phyloP scores from a whole-genome alignment of 768 basidiomycete species.

The Russula olivacea region DNA sequence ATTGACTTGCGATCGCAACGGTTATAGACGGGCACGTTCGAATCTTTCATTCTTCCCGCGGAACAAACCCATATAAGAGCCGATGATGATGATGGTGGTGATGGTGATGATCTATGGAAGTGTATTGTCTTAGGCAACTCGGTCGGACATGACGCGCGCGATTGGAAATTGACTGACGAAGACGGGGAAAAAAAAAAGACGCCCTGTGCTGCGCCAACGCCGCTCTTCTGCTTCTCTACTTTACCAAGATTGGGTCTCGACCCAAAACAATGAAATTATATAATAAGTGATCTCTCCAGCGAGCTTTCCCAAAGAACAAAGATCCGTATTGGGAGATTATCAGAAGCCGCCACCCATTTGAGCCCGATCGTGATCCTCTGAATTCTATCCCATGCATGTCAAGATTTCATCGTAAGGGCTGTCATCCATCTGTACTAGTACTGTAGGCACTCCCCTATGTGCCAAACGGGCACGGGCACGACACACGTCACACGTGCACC shows the following conservation, averaged over 20 bases:
- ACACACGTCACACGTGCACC: too few species aligned
- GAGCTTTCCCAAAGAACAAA: not conserved
- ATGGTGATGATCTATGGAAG: conserved; percentile 14
- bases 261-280: conserved; percentile 4
- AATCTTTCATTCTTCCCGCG: not conserved
- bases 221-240: not conserved
- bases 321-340: conserved; percentile 13
- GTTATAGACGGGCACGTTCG: conserved; percentile 6
- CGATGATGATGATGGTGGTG: conserved; percentile 11
- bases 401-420: conserved; percentile 9
- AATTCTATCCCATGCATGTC: not conserved
- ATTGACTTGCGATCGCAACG: conserved; percentile 8
- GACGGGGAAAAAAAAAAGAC: not conserved
- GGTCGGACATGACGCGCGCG: conserved; percentile 1
- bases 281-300: not conserved
- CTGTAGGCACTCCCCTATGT: too few species aligned
- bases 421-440: not conserved
- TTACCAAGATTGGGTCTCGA: not conserved
- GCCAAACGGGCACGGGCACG: too few species aligned
- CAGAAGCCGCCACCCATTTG: conserved; percentile 9
- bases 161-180: conserved; percentile 7
- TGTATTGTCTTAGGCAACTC: not conserved
- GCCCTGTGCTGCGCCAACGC: not conserved
- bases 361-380: conserved; percentile 17
- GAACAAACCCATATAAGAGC: conserved; percentile 6